Evolutionary conservation across 768 basidiomycete species (phyloP).

Genomic region (Pisolithus marmoratus): DNA sequence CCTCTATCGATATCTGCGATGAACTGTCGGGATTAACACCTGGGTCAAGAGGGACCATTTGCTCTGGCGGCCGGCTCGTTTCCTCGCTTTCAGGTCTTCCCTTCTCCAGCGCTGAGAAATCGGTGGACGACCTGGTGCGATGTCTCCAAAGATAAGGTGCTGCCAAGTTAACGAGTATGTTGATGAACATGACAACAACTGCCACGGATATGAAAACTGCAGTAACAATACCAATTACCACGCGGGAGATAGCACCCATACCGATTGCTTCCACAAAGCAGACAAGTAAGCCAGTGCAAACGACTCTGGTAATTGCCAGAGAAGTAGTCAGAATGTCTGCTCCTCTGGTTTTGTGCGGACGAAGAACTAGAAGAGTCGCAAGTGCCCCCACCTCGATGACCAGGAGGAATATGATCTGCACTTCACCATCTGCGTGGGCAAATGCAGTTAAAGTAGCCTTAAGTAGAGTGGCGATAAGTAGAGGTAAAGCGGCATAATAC

Average conservation of each 20-base stretch:
- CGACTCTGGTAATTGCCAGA: slow-evolving; percentile 60
- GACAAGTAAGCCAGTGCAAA: slow-evolving; percentile 66
- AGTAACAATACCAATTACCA: slow-evolving; percentile 71
- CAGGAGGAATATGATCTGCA: slow-evolving; percentile 64
- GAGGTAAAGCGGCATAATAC: slow-evolving; percentile 59
- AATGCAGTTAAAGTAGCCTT: slow-evolving; percentile 71
- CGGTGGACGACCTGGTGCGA: slow-evolving; percentile 5
- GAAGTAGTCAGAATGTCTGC: slow-evolving; percentile 67
- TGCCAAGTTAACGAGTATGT: slow-evolving; percentile 50
- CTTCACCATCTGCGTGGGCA: slow-evolving; percentile 52
- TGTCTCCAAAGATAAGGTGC: slow-evolving; percentile 25
- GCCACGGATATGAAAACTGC: slow-evolving; percentile 69
- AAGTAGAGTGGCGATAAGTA: slow-evolving; percentile 54
- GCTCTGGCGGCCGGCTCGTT: slow-evolving; percentile 40
- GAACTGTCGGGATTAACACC: slow-evolving; percentile 36
- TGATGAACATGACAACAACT: slow-evolving; percentile 63
- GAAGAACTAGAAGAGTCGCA: slow-evolving; percentile 43
- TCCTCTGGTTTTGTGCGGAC: slow-evolving; percentile 62
- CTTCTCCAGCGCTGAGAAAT: slow-evolving; percentile 25
- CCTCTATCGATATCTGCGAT: slow-evolving; percentile 17
- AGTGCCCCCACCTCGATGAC: slow-evolving; percentile 62
- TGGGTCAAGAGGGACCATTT: slow-evolving; percentile 36
- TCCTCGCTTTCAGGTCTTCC: slow-evolving; percentile 16
- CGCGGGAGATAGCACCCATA: slow-evolving; percentile 71
- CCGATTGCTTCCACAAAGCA: slow-evolving; percentile 65